A percentile compares a stretch with the other conserved stretches of the same genome.
Evolutionary conservation across 176 grass and related monocot species (phyloP).

Genomic region (Bolboschoenus planiculmis): DNA sequence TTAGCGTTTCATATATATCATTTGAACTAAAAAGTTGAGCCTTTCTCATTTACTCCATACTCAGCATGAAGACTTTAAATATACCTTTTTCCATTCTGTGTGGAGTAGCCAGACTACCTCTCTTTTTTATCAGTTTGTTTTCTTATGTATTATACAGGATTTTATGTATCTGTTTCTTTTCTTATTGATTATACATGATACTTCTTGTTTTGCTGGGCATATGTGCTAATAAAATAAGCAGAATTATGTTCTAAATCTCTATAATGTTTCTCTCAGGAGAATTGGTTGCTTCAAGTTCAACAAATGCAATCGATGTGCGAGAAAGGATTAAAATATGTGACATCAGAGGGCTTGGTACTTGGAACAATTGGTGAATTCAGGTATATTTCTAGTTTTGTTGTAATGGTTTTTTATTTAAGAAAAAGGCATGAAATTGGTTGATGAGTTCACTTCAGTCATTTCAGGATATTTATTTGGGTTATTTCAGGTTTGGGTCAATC

Average conservation of each 20-base stretch:
- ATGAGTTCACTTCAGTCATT: neutral
- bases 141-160: neutral
- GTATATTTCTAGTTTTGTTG: neutral
- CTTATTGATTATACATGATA: neutral
- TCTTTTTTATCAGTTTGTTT: neutral
- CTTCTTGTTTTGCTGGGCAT: neutral
- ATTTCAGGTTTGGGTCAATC: neutral
- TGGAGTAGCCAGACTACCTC: neutral
- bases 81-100: neutral
- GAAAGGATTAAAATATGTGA: constrained; percentile 58
- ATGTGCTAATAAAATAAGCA: neutral
- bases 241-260: neutral
- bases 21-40: neutral
- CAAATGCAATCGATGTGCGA: constrained; percentile 83
- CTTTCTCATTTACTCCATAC: neutral
- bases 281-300: constrained; percentile 86
- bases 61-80: neutral
- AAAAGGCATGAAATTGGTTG: neutral
- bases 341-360: constrained; percentile 31
- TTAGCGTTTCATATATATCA: neutral
- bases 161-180: neutral
- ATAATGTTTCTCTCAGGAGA: constrained; percentile 47
- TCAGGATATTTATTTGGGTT: neutral
- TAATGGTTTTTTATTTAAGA: neutral
- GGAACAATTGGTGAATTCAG: constrained; percentile 30